phyloP scores from a whole-genome alignment of 164 flowering plant genomes.

The Brasenia schreberi region DNA sequence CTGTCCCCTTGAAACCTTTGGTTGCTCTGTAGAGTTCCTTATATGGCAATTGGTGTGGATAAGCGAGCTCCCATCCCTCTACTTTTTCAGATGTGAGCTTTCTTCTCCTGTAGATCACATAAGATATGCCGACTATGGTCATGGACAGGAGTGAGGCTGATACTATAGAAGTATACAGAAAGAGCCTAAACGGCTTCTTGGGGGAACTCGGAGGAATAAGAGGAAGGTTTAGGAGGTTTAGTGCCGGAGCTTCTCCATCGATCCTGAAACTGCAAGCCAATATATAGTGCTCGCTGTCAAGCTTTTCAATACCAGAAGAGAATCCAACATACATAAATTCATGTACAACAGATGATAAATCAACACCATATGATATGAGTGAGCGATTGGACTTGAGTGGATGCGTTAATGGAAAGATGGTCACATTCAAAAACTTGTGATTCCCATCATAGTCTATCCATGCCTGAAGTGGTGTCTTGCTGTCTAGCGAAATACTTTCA shows the following conservation, averaged over 20 bases:
- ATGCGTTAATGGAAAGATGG: conserved; percentile 5
- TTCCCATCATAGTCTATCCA: conserved; percentile 13
- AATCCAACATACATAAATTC: conserved; percentile 10
- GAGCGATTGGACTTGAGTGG: conserved; percentile 5
- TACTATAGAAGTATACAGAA: background rate
- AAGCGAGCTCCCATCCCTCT: conserved; percentile 12
- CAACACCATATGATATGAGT: conserved; percentile 5
- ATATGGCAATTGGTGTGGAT: conserved; percentile 7
- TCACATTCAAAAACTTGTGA: conserved; percentile 7
- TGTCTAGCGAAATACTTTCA: conserved; percentile 13
- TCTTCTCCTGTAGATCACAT: background rate
- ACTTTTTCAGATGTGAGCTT: background rate
- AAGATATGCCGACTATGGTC: background rate
- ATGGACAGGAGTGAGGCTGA: background rate
- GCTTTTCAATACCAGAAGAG: conserved; percentile 1
- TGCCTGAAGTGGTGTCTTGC: conserved; percentile 12
- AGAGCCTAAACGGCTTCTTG: background rate
- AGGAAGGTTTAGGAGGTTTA: conserved; percentile 6
- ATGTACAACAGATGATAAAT: conserved; percentile 4
- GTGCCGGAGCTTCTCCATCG: conserved; percentile 8
- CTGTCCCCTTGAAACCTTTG: conserved; percentile 5
- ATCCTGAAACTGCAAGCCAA: conserved; percentile 11
- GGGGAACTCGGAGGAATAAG: too few relatives aligned
- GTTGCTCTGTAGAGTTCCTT: conserved; percentile 11
- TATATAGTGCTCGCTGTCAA: conserved; percentile 5